Conservation (phyloP, 495 filamentous ascomycete species). For the Penicillium tannophilum region DNA sequence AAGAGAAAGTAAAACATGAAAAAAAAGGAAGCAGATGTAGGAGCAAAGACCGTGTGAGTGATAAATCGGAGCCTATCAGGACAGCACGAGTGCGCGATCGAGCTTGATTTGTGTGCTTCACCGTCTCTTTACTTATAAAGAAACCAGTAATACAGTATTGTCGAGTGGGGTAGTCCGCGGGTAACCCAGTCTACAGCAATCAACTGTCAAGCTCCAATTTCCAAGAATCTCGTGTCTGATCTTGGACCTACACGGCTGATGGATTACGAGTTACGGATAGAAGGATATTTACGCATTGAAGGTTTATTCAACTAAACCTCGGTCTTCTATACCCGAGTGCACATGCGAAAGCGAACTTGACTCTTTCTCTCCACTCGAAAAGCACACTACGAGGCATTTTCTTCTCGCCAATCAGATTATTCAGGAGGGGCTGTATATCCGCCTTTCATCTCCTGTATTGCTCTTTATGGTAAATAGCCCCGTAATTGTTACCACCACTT, state of each 20-base stretch:
- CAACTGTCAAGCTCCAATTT: neutral
- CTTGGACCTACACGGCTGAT: neutral
- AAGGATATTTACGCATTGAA: too few relatives aligned
- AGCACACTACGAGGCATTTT: constrained; percentile 28
- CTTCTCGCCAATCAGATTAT: constrained; percentile 16
- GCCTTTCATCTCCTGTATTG: constrained; percentile 6
- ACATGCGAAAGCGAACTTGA: neutral
- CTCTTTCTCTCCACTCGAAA: neutral
- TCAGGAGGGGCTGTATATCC: constrained; percentile 4
- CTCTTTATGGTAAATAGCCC: constrained; percentile 3
- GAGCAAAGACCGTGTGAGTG: constrained; percentile 4
- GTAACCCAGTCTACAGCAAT: neutral
- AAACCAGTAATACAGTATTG: constrained; percentile 1
- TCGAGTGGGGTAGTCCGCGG: constrained; percentile 1
- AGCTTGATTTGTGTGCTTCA: constrained; percentile 4
- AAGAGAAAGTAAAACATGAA: neutral
- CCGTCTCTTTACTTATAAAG: constrained; percentile 3
- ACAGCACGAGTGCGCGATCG: constrained; percentile 8
- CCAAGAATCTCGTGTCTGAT: neutral
- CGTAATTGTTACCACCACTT: neutral
- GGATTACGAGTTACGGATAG: neutral
- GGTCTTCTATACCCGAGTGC: neutral
- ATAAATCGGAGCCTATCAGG: constrained; percentile 14
- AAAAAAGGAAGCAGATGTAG: neutral
- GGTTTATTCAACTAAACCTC: neutral